Evolutionary conservation across 345 rosid species (phyloP).

Genomic region (Euphorbia tirucalli): DNA sequence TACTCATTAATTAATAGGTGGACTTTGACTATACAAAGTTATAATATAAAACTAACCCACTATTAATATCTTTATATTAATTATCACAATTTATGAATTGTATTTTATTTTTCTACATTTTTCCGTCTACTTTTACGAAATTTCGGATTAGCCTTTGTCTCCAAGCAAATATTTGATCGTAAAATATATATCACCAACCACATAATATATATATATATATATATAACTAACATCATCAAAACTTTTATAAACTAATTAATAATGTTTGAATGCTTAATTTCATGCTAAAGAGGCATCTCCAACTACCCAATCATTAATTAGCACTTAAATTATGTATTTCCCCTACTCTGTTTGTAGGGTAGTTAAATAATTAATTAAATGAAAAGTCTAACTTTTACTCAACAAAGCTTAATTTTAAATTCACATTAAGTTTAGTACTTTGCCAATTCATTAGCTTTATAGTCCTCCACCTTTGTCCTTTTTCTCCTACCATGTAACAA

Average conservation of each 20-base stretch:
- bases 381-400: not conserved
- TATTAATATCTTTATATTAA: not conserved
- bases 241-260: too few species aligned
- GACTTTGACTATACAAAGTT: too few species aligned
- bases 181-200: constrained; percentile 9
- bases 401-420: not conserved
- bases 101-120: not conserved
- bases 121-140: not conserved
- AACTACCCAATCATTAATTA: constrained; percentile 42
- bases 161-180: not conserved
- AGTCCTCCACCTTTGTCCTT: constrained; percentile 3
- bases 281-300: constrained; percentile 28
- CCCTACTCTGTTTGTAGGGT: not conserved
- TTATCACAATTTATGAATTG: not conserved
- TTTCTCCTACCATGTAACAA: not conserved
- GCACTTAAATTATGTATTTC: constrained; percentile 11
- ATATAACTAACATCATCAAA: too few species aligned
- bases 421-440: not conserved
- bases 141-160: constrained; percentile 7
- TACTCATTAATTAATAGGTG: too few species aligned
- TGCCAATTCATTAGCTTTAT: not conserved
- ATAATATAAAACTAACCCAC: not conserved
- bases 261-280: not conserved
- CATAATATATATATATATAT: not conserved
- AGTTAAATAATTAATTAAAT: not conserved